A percentile compares a stretch with the other conserved stretches of the same genome.
These are phyloP conservation scores for Rhodotorula sp. DNA, from an alignment of 1,284 basidiomycete species.

Conservation along the genomic window DNA sequence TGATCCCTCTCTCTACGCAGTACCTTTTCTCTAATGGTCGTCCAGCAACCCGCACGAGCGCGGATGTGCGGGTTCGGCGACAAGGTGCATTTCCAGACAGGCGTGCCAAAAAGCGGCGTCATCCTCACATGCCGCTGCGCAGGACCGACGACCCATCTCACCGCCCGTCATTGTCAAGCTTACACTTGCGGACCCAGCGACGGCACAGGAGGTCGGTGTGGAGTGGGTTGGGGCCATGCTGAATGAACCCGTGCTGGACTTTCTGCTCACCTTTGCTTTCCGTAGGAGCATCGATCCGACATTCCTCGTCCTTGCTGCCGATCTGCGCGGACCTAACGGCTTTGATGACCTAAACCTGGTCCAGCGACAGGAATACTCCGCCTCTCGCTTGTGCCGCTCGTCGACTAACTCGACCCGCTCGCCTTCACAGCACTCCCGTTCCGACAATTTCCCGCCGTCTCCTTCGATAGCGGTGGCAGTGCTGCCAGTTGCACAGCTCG, in stretches of 20 bases:
- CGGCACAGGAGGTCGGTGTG: conserved; percentile 54
- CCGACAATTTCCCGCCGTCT: background rate
- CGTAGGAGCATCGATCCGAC: conserved; percentile 43
- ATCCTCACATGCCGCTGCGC: conserved; percentile 27
- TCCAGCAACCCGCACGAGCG: conserved; percentile 81
- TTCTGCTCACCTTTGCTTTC: background rate
- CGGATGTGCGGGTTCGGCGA: conserved; percentile 93
- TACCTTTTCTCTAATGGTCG: conserved; percentile 72
- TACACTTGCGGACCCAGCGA: conserved; percentile 42
- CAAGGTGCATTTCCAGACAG: conserved; percentile 60
- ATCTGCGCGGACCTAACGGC: conserved; percentile 73
- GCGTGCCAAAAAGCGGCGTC: background rate
- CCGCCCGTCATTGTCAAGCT: conserved; percentile 70
- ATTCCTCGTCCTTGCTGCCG: conserved; percentile 82
- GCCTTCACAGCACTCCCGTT: background rate
- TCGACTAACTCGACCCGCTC: background rate
- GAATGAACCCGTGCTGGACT: background rate
- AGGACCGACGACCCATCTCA: conserved; percentile 86
- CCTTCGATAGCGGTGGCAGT: background rate
- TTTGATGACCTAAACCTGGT: conserved; percentile 80
- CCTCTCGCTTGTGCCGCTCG: too few species aligned
- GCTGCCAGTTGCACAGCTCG: background rate
- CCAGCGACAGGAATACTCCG: conserved; percentile 54
- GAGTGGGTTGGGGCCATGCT: conserved; percentile 64
- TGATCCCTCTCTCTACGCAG: conserved; percentile 51